Evolutionary conservation across 345 rosid species (phyloP).

Genomic region (Orychophragmus violaceus): DNA sequence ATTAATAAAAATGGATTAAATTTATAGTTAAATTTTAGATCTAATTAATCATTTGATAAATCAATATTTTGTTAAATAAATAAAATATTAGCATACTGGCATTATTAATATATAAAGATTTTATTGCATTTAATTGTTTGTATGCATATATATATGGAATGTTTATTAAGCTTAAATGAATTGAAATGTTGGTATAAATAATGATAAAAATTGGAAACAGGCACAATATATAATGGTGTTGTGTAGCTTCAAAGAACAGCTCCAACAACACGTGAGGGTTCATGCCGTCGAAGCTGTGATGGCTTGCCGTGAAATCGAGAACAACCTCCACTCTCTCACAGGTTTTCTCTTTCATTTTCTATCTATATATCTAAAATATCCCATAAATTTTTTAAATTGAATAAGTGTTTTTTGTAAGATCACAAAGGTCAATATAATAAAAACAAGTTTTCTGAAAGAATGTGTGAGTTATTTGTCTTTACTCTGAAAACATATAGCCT

Average conservation of each 20-base stretch:
- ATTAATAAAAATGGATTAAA: background rate
- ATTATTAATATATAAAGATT: background rate
- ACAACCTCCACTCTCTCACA: conserved; percentile 80
- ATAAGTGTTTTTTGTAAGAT: too few relatives aligned
- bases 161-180: background rate
- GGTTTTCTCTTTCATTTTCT: conserved; percentile 37
- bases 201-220: conserved; percentile 29
- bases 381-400: too few relatives aligned
- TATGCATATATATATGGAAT: conserved; percentile 7
- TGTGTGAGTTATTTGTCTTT: too few relatives aligned
- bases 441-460: too few relatives aligned
- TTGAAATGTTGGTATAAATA: background rate
- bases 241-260: conserved; percentile 95
- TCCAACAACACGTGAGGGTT: conserved; percentile 97
- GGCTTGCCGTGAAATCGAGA: conserved; percentile 98
- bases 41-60: background rate
- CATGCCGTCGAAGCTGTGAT: conserved; percentile 98
- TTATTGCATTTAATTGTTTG: background rate
- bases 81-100: too few relatives aligned
- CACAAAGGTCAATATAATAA: too few relatives aligned
- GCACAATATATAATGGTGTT: conserved; percentile 85
- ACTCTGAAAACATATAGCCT: too few relatives aligned
- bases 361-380: background rate
- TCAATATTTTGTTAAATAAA: background rate
- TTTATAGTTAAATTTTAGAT: background rate